Base-by-base conservation (phyloP, 2,329 filamentous ascomycete species). In the Aaosphaeria pasadenensis region DNA sequence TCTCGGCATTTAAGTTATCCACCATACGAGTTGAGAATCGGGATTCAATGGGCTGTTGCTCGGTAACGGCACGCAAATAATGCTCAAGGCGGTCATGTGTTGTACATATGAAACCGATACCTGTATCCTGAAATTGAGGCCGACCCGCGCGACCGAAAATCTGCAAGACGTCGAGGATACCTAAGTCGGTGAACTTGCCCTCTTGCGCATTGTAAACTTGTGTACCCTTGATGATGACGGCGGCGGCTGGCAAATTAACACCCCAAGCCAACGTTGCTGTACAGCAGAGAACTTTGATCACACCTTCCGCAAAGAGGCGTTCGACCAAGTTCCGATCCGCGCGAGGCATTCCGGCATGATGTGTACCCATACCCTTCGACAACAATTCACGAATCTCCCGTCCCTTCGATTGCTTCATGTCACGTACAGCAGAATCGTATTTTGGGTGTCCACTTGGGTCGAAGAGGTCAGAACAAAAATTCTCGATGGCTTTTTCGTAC, bases 141-240 rank as follows among this genome's bases (percentile, higher is more conserved):
- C 94, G 88, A 77, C 94, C 94, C 50, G 94, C 95, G 80, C 94
- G 91, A 77, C 94, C 94, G 64, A 99, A 99, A 50, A 99, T 99
- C 67, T 99, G 94, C 47, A 99, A 77, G 11, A 99, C 94, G 67
- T 99, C 94, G 2, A 99, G 80, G 56, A 99, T 99, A 3, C 94
- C 92, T 5, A 99, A 79, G 64, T 99, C 94, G 17, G 96, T 87
- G 59, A 96, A 97, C 71, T 95, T 96, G 71, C 94, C 94, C 45
- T 95, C 92, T 67, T 96, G 89, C 0, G 94, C 87, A 67, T 91
- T 97, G 73, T 99, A 99, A 0, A 99, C 83, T 64, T 97, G 92
- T 0, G 94, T 99, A 11, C 94, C 94, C 69, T 99, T 99, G 79
- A 99, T 99, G 45, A 99, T 82, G 44, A 99, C 94, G 0, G 94